A percentile compares a stretch with the other conserved stretches of the same genome.
phyloP scores from a whole-genome alignment of 371 early-diverging fungal species.

The Mucor mucedo region DNA sequence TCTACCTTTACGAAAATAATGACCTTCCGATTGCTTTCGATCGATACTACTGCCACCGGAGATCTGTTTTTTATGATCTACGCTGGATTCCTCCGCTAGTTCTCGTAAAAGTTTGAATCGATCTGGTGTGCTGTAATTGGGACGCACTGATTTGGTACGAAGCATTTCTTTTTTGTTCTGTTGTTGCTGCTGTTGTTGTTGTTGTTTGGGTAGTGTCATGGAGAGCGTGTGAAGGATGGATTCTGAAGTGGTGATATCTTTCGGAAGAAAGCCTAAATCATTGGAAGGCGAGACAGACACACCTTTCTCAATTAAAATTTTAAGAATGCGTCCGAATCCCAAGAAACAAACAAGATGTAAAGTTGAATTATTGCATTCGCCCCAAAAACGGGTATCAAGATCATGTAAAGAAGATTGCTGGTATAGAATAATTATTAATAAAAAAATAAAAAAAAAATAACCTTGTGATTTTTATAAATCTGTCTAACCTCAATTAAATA shows the following conservation, averaged over 20 bases:
- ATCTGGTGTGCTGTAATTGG: constrained; percentile 33
- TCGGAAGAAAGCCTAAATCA: constrained; percentile 31
- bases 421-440: not conserved
- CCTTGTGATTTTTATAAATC: not conserved
- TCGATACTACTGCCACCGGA: constrained; percentile 4
- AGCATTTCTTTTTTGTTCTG: not conserved
- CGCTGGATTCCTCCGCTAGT: constrained; percentile 25
- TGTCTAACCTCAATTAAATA: constrained; percentile 36
- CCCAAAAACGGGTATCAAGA: constrained; percentile 39
- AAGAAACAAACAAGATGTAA: constrained; percentile 35
- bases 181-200: constrained; percentile 2
- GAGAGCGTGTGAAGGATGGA: not conserved
- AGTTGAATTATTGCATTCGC: constrained; percentile 33
- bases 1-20: constrained; percentile 30
- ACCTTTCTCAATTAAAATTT: constrained; percentile 27
- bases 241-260: constrained; percentile 15
- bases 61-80: not conserved
- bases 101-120: constrained; percentile 29
- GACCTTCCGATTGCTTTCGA: constrained; percentile 18
- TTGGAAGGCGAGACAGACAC: constrained; percentile 24
- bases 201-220: not conserved
- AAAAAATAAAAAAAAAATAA: not conserved
- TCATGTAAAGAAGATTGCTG: constrained; percentile 38
- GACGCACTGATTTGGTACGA: constrained; percentile 8
- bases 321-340: constrained; percentile 1